Evolutionary conservation across 1,139 yeast genomes (phyloP).

Genomic region (Saccharomyces hybrid): DNA sequence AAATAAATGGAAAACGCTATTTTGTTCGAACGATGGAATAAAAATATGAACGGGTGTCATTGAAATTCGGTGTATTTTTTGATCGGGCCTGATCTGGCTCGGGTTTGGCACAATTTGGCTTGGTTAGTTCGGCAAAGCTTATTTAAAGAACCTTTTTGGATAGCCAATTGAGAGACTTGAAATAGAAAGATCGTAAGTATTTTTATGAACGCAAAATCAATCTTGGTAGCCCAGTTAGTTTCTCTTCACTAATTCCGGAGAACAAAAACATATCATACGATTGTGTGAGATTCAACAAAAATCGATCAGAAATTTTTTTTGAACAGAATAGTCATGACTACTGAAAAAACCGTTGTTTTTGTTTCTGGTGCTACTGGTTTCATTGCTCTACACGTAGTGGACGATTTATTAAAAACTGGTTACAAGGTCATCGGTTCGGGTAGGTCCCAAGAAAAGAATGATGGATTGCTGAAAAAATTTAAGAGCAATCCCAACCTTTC

Average conservation of each 20-base stretch:
- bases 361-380: slow-evolving; percentile 48
- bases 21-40: background rate
- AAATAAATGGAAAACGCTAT: background rate
- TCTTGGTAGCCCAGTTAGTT: background rate
- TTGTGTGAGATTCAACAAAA: background rate
- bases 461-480: slow-evolving; percentile 17
- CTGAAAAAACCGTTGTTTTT: slow-evolving; percentile 27
- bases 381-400: slow-evolving; percentile 41
- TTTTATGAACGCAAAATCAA: background rate
- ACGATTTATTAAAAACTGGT: slow-evolving; percentile 22
- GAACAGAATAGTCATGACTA: background rate
- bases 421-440: slow-evolving; percentile 35
- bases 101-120: background rate
- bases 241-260: background rate
- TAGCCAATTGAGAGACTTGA: background rate
- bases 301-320: background rate
- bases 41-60: background rate
- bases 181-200: background rate
- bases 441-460: slow-evolving; percentile 31
- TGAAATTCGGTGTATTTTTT: background rate
- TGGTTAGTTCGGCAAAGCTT: background rate
- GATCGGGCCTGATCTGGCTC: background rate
- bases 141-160: background rate
- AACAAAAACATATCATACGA: background rate
- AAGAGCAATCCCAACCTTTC: slow-evolving; percentile 28